A percentile compares a stretch with the other conserved stretches of the same genome.
phyloP scores from a whole-genome alignment of 140 eudicot species.

The Cichorium intybus region DNA sequence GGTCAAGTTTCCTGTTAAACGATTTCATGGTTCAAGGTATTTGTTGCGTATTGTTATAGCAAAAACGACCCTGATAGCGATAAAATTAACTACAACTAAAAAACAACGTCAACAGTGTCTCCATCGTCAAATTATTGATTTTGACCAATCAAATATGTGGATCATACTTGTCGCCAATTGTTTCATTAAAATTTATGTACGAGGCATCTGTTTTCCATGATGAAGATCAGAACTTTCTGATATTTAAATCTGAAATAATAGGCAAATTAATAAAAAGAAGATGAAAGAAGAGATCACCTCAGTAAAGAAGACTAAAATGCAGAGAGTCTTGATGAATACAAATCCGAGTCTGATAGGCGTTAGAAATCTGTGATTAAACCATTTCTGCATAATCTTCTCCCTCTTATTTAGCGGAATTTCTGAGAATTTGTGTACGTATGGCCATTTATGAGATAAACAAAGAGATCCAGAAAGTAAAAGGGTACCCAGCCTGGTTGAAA shows the following conservation, averaged over 20 bases:
- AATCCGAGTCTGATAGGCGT: constrained; percentile 70
- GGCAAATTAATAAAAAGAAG: not conserved
- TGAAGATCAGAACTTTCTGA: too few relatives aligned
- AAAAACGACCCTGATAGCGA: not conserved
- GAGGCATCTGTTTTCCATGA: not conserved
- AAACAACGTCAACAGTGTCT: not conserved
- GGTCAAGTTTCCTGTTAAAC: not conserved
- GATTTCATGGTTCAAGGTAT: not conserved
- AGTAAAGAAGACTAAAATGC: constrained; percentile 55
- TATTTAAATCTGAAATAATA: not conserved
- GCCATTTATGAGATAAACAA: constrained; percentile 58
- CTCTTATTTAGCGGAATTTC: constrained; percentile 51
- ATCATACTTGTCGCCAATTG: not conserved
- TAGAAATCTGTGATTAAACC: constrained; percentile 49
- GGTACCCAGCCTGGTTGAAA: constrained; percentile 72
- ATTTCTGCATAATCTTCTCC: constrained; percentile 64
- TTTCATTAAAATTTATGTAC: not conserved
- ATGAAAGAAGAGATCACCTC: constrained; percentile 32
- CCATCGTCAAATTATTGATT: not conserved
- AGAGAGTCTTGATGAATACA: constrained; percentile 56
- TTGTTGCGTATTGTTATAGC: not conserved
- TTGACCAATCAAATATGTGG: not conserved
- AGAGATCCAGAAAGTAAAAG: constrained; percentile 55
- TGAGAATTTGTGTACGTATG: constrained; percentile 54
- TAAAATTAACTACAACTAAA: not conserved